Percentiles rank a stretch among this genome's conserved stretches.
Conservation (phyloP, 1,284 basidiomycete species). For the Ustilago cynodontis region DNA sequence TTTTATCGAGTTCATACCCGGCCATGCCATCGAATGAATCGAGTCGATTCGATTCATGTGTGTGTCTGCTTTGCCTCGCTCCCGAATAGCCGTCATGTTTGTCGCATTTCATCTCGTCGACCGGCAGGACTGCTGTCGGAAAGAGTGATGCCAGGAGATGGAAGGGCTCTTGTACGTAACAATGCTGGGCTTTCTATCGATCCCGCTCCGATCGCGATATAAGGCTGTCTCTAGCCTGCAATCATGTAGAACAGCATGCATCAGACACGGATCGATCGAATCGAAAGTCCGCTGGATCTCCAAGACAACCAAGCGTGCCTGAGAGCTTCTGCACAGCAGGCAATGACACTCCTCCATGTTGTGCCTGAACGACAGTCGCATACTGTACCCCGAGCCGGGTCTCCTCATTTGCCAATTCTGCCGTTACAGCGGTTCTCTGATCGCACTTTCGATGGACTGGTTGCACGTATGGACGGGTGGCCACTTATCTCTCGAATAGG, state of each 20-base stretch:
- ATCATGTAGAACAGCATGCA: neutral
- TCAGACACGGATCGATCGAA: neutral
- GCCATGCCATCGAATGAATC: too few relatives aligned
- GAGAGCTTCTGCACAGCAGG: neutral
- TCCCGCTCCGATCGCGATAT: neutral
- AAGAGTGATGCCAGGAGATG: too few relatives aligned
- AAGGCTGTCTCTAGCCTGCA: too few relatives aligned
- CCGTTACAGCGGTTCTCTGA: neutral
- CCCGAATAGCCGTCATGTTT: neutral
- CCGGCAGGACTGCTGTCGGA: neutral
- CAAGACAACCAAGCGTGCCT: neutral
- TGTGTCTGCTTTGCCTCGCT: neutral
- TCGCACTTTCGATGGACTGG: too few relatives aligned
- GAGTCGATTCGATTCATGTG: neutral
- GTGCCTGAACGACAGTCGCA: neutral
- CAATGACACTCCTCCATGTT: neutral
- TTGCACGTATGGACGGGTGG: too few relatives aligned
- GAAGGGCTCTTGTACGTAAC: too few relatives aligned
- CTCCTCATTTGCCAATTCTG: neutral
- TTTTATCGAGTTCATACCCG: too few relatives aligned
- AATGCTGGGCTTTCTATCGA: too few relatives aligned
- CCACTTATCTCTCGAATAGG: too few relatives aligned
- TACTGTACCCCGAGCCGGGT: neutral
- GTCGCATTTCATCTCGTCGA: too few relatives aligned
- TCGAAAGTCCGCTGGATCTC: neutral